A percentile compares a stretch with the other conserved stretches of the same genome.
These are phyloP conservation scores for Tuber microsphaerosporum DNA, from an alignment of 495 filamentous ascomycete genomes.

Conservation along the genomic window DNA sequence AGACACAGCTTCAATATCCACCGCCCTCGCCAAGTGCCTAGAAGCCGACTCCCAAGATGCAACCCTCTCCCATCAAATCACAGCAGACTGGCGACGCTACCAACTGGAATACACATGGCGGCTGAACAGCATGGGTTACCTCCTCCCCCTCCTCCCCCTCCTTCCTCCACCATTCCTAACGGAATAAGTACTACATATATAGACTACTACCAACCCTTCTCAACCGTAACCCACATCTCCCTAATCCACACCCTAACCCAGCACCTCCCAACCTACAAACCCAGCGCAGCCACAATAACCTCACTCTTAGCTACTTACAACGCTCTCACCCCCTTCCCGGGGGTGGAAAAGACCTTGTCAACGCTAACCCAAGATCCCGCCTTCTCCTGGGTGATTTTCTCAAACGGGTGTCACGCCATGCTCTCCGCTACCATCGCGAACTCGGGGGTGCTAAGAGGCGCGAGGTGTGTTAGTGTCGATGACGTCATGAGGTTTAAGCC, in stretches of 20 bases:
- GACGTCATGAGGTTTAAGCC: slow-evolving; percentile 61
- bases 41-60: slow-evolving; percentile 50
- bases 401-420: slow-evolving; percentile 64
- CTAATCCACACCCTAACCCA: too few species aligned
- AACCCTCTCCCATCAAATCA: slow-evolving; percentile 47
- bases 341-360: slow-evolving; percentile 44
- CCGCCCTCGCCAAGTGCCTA: slow-evolving; percentile 37
- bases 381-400: slow-evolving; percentile 48
- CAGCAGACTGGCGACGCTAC: too few species aligned
- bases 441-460: slow-evolving; percentile 47
- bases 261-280: too few species aligned
- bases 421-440: slow-evolving; percentile 54
- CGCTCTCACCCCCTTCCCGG: slow-evolving; percentile 60
- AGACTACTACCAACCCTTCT: slow-evolving; percentile 55
- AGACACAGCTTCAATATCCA: slow-evolving; percentile 62
- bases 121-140: slow-evolving; percentile 50
- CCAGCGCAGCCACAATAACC: neutral
- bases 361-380: neutral
- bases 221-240: too few species aligned
- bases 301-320: slow-evolving; percentile 61
- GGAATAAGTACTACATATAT: neutral
- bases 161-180: neutral
- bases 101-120: slow-evolving; percentile 73
- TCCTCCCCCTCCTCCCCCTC: neutral
- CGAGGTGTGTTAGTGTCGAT: slow-evolving; percentile 56